A percentile compares a stretch with the other conserved stretches of the same genome.
Evolutionary conservation across 306 rosid genomes (phyloP).

Genomic region (Cicer judaicum): DNA sequence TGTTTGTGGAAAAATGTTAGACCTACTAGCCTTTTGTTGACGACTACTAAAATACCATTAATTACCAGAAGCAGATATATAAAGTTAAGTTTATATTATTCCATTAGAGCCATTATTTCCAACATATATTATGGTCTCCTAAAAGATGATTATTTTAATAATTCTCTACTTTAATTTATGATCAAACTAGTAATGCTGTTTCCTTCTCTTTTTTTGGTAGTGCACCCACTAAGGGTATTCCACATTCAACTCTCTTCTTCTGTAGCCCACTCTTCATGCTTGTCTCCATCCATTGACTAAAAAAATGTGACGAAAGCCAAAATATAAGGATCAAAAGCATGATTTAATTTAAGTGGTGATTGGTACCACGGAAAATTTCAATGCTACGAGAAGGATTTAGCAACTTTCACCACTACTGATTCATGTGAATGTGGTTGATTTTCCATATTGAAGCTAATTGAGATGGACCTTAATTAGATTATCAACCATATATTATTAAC

Average conservation of each 20-base stretch:
- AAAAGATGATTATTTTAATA: constrained; percentile 49
- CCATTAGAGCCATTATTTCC: constrained; percentile 44
- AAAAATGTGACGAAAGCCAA: constrained; percentile 57
- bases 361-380: constrained; percentile 72
- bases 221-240: constrained; percentile 59
- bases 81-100: constrained; percentile 19
- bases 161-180: constrained; percentile 7
- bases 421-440: constrained; percentile 38
- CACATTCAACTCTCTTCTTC: constrained; percentile 50
- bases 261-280: constrained; percentile 58
- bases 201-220: constrained; percentile 51
- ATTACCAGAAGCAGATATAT: constrained; percentile 33
- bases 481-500: constrained; percentile 34
- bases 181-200: constrained; percentile 52
- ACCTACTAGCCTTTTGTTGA: constrained; percentile 12
- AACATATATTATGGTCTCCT: constrained; percentile 44
- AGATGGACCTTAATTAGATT: constrained; percentile 18
- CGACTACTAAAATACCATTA: constrained; percentile 25
- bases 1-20: constrained; percentile 9
- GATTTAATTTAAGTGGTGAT: constrained; percentile 47
- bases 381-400: constrained; percentile 42
- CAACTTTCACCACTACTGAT: constrained; percentile 49
- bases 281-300: constrained; percentile 68
- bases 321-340: constrained; percentile 59
- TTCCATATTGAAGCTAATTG: constrained; percentile 14